These are phyloP conservation scores for Maudiozyma barnettii DNA, from an alignment of 805 yeast genomes.

Conservation along the genomic window DNA sequence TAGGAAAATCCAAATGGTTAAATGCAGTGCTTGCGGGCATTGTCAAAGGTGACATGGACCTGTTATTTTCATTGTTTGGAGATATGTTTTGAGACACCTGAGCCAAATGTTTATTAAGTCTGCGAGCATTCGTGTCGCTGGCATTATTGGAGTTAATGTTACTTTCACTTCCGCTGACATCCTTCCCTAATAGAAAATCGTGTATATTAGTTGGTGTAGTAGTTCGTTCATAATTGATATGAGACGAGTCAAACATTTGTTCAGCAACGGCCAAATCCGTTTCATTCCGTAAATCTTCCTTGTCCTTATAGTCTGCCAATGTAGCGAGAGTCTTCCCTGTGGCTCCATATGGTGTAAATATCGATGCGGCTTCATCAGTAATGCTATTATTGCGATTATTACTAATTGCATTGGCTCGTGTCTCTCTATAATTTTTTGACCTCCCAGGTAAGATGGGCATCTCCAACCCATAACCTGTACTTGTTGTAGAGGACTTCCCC, in stretches of 20 bases:
- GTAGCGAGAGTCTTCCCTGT: background rate
- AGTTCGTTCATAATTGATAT: background rate
- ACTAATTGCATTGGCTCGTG: background rate
- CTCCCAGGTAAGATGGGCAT: background rate
- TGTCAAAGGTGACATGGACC: background rate
- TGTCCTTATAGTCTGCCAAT: too few relatives aligned
- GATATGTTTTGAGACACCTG: background rate
- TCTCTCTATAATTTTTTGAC: background rate
- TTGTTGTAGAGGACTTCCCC: background rate
- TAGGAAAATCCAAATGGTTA: background rate
- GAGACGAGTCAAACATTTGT: constrained; percentile 1
- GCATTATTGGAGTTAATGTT: background rate
- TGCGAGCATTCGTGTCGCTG: background rate
- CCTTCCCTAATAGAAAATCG: constrained; percentile 1
- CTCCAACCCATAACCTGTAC: background rate
- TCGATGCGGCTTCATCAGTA: background rate
- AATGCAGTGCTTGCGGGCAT: background rate
- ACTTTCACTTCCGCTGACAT: background rate
- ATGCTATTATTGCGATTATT: background rate
- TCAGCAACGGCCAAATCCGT: background rate
- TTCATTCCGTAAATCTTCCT: too few relatives aligned
- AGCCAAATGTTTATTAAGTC: background rate
- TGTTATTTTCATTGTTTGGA: background rate
- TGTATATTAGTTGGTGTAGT: constrained; percentile 3
- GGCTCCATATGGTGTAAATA: background rate